Conservation (phyloP, 2,329 filamentous ascomycete species). For the Neonectria ditissima region DNA sequence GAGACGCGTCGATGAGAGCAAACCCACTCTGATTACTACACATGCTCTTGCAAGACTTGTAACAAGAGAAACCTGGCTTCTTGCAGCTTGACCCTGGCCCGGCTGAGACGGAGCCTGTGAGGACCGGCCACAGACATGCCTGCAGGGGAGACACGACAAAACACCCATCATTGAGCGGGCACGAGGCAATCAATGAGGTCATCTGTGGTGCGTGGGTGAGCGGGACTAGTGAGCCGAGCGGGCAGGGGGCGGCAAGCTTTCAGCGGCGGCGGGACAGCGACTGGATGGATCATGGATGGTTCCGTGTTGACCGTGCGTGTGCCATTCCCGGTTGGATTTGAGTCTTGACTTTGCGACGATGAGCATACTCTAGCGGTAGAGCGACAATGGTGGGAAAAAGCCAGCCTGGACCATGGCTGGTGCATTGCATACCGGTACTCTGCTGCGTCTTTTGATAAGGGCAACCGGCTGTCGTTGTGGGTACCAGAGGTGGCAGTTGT, state of each 20-base stretch:
- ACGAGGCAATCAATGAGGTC: constrained; percentile 27
- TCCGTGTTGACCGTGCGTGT: too few species aligned
- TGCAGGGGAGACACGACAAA: constrained; percentile 10
- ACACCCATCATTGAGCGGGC: constrained; percentile 1
- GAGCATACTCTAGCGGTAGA: constrained; percentile 10
- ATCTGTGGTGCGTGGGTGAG: constrained; percentile 9
- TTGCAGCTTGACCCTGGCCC: constrained; percentile 13
- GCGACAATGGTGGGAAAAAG: constrained; percentile 2
- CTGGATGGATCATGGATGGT: background rate
- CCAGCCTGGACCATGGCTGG: constrained; percentile 10
- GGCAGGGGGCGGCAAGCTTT: constrained; percentile 17
- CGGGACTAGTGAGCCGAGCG: constrained; percentile 15
- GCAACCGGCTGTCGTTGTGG: constrained; percentile 14
- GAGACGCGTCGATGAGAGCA: constrained; percentile 4
- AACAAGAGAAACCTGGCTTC: constrained; percentile 10
- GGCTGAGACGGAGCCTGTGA: constrained; percentile 19
- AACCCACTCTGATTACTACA: background rate
- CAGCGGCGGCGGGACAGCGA: background rate
- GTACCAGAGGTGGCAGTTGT: constrained; percentile 11
- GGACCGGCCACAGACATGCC: constrained; percentile 2
- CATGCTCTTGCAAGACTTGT: background rate
- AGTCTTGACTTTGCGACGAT: background rate
- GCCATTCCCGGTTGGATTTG: background rate
- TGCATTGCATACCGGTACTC: constrained; percentile 5
- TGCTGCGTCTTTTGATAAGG: constrained; percentile 21